These are phyloP conservation scores for Benincasa hispida DNA, from an alignment of 306 rosid species.

Conservation along the genomic window DNA sequence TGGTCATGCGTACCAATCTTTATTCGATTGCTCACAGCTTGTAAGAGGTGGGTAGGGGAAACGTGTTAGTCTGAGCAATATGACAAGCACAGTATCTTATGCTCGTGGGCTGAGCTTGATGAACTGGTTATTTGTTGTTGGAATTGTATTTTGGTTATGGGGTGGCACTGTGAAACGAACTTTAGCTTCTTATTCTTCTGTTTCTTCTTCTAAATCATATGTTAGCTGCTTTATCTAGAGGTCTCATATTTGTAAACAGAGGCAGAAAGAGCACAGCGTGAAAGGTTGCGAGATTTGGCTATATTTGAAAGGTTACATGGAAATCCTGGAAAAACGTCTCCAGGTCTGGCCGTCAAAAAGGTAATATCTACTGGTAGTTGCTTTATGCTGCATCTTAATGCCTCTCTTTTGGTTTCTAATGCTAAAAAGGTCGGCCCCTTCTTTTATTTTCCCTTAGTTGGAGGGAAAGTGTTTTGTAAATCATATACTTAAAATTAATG, in stretches of 20 bases:
- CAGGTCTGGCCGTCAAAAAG: constrained; percentile 74
- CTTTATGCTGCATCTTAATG: not conserved
- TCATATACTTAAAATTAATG: not conserved
- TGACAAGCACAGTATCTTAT: not conserved
- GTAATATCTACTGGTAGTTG: constrained; percentile 16
- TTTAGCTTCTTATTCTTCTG: not conserved
- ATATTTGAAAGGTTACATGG: constrained; percentile 75
- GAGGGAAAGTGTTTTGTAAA: not conserved
- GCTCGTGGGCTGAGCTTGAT: not conserved
- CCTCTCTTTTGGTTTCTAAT: not conserved
- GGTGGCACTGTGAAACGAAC: not conserved
- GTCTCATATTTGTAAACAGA: constrained; percentile 21
- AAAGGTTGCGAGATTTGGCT: constrained; percentile 72
- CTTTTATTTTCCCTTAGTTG: not conserved
- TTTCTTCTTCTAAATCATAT: not conserved
- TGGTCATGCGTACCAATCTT: too few relatives aligned
- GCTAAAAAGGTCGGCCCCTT: not conserved
- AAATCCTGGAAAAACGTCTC: constrained; percentile 52
- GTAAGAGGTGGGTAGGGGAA: not conserved
- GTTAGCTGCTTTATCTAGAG: not conserved
- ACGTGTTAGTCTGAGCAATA: not conserved
- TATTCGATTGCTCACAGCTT: not conserved
- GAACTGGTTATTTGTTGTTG: not conserved
- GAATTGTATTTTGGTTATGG: not conserved
- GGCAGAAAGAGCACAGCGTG: constrained; percentile 72